Conservation (phyloP, 202 grass and related monocot genomes). For the Schoenoplectus triqueter region DNA sequence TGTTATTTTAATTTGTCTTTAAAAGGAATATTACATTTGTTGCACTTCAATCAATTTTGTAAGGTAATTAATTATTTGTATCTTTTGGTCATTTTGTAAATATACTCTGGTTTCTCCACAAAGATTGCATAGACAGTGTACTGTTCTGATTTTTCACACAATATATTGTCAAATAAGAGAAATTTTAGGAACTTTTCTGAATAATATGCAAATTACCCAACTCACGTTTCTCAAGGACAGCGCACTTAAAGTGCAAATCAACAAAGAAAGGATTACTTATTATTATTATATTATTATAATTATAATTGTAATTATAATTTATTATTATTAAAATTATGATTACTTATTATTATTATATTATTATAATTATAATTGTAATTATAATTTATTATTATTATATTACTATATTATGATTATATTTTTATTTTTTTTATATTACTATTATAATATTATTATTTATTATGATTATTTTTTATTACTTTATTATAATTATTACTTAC, state of each 20-base stretch:
- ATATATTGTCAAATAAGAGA: neutral
- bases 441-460: too few species aligned
- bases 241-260: conserved; percentile 15
- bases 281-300: too few species aligned
- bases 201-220: conserved; percentile 16
- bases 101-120: neutral
- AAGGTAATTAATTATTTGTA: neutral
- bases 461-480: too few species aligned
- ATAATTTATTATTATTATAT: too few species aligned
- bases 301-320: too few species aligned
- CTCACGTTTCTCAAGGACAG: neutral
- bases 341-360: too few species aligned
- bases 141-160: neutral
- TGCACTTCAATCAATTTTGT: neutral
- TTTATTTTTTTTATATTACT: too few species aligned
- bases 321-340: too few species aligned
- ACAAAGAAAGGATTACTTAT: neutral
- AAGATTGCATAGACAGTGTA: neutral
- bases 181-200: neutral
- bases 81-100: neutral
- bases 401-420: too few species aligned
- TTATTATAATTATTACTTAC: too few species aligned
- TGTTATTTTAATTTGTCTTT: neutral
- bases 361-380: too few species aligned
- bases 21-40: conserved; percentile 1